These are phyloP conservation scores for Berkeleyomyces rouxiae DNA, from an alignment of 2,329 filamentous ascomycete genomes.

Conservation along the genomic window DNA sequence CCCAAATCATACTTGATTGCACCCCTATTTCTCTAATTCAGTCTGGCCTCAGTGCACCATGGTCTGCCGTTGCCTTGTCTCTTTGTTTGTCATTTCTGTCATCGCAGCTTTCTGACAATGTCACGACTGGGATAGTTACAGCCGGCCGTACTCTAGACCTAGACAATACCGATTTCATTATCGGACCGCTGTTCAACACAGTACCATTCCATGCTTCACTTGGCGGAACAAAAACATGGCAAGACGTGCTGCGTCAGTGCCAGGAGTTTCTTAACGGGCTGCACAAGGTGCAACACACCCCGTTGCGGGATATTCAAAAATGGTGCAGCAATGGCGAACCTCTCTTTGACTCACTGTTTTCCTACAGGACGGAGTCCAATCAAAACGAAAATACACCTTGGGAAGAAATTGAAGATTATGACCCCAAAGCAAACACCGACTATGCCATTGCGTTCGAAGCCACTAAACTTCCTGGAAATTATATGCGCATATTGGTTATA, in stretches of 20 bases:
- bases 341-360: slow-evolving; percentile 68
- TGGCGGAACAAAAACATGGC: slow-evolving; percentile 32
- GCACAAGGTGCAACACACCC: slow-evolving; percentile 60
- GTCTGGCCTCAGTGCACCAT: slow-evolving; percentile 48
- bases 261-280: slow-evolving; percentile 54
- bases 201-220: slow-evolving; percentile 46
- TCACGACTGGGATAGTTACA: slow-evolving; percentile 55
- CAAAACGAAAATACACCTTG: slow-evolving; percentile 30
- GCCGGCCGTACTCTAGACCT: slow-evolving; percentile 62
- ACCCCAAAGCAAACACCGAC: slow-evolving; percentile 32
- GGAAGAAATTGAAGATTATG: slow-evolving; percentile 30
- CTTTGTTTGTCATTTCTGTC: slow-evolving; percentile 52
- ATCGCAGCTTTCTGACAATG: slow-evolving; percentile 25
- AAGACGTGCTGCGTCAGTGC: slow-evolving; percentile 41
- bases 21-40: slow-evolving; percentile 35
- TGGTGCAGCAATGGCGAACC: slow-evolving; percentile 47
- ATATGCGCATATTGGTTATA: slow-evolving; percentile 41
- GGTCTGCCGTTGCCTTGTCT: slow-evolving; percentile 65
- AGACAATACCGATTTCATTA: slow-evolving; percentile 44
- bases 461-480: slow-evolving; percentile 31
- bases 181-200: slow-evolving; percentile 84
- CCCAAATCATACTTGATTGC: slow-evolving; percentile 22
- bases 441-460: slow-evolving; percentile 68
- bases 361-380: slow-evolving; percentile 46
- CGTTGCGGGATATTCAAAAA: slow-evolving; percentile 64